phyloP scores from a whole-genome alignment of 192 early-diverging fungal genomes.

The Podila minutissima region DNA sequence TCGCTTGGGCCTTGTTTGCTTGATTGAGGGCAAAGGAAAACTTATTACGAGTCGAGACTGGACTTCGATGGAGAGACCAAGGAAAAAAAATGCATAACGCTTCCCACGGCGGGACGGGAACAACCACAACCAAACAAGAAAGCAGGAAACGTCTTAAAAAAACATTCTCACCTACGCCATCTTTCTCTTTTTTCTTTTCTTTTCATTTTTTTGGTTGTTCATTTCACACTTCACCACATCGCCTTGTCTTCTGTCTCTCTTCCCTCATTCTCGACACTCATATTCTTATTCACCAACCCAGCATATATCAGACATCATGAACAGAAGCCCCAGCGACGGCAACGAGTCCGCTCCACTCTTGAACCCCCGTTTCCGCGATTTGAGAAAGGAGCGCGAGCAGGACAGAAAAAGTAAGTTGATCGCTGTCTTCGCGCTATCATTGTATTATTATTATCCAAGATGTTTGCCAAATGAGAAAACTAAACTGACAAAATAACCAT shows the following conservation, averaged over 20 bases:
- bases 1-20: too few relatives aligned
- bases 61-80: too few relatives aligned
- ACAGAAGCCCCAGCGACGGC: not conserved
- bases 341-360: slow-evolving; percentile 1
- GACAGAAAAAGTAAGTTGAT: not conserved
- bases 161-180: not conserved
- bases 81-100: not conserved
- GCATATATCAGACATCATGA: not conserved
- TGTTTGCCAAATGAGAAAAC: too few relatives aligned
- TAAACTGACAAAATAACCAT: not conserved
- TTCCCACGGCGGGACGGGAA: slow-evolving; percentile 2
- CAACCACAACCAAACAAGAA: too few relatives aligned
- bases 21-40: too few relatives aligned
- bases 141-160: not conserved
- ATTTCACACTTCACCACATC: not conserved
- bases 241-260: not conserved
- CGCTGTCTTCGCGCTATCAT: not conserved
- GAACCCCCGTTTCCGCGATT: not conserved
- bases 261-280: not conserved
- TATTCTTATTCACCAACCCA: too few relatives aligned
- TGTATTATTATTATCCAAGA: not conserved
- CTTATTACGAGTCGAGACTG: too few relatives aligned
- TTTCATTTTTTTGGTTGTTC: not conserved
- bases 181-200: not conserved
- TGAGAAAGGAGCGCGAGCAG: slow-evolving; percentile 1